Evolutionary conservation across 208 protist genomes (phyloP).

Genomic region (Leishmania lainsoni): DNA sequence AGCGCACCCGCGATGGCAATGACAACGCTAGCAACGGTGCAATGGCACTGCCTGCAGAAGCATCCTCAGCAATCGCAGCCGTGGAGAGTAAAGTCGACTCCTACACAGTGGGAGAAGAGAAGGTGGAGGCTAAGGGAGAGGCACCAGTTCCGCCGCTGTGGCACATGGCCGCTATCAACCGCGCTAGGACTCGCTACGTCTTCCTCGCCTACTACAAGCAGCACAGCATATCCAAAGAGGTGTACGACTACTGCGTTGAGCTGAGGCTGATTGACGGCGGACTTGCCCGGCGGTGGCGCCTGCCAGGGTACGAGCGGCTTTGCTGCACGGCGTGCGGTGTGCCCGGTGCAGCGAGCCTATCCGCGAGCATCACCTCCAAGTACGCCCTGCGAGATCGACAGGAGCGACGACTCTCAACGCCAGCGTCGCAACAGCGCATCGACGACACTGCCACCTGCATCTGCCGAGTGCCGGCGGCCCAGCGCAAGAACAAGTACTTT

Average conservation of each 20-base stretch:
- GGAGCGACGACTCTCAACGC: slow-evolving; percentile 34
- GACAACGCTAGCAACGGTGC: not conserved
- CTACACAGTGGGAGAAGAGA: not conserved
- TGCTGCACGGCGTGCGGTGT: slow-evolving; percentile 85
- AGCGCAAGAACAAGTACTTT: slow-evolving; percentile 62
- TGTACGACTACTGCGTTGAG: slow-evolving; percentile 86
- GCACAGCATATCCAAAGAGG: slow-evolving; percentile 57
- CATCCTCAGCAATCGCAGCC: not conserved
- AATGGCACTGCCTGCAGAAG: not conserved
- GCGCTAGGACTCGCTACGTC: slow-evolving; percentile 81
- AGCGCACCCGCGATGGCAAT: slow-evolving; percentile 15
- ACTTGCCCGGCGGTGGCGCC: slow-evolving; percentile 71
- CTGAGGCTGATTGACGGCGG: slow-evolving; percentile 86
- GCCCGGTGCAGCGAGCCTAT: slow-evolving; percentile 65
- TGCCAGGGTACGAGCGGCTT: slow-evolving; percentile 83
- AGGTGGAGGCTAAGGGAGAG: slow-evolving; percentile 7
- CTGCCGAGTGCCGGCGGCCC: slow-evolving; percentile 72
- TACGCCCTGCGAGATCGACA: slow-evolving; percentile 59
- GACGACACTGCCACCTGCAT: slow-evolving; percentile 52
- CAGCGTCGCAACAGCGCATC: slow-evolving; percentile 1
- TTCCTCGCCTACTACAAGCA: slow-evolving; percentile 60
- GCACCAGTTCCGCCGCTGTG: slow-evolving; percentile 70
- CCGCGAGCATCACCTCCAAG: slow-evolving; percentile 51
- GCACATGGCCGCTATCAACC: slow-evolving; percentile 79
- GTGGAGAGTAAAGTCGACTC: not conserved